A percentile compares a stretch with the other conserved stretches of the same genome.
Evolutionary conservation across 371 early-diverging fungal species (phyloP).

Genomic region (Mortierella sp.): DNA sequence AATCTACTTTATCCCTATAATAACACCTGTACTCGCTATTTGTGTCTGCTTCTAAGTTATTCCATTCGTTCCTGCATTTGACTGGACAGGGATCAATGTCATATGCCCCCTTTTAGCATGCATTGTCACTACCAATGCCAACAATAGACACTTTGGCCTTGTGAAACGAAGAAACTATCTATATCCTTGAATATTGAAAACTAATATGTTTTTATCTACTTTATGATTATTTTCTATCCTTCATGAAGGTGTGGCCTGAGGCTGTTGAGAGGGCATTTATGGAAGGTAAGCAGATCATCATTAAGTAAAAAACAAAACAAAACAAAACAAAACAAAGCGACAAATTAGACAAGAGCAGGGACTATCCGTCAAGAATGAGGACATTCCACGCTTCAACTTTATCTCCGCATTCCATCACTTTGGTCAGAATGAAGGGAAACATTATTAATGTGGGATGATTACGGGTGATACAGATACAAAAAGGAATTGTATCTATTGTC

Average conservation of each 20-base stretch:
- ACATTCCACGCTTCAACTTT: conserved; percentile 12
- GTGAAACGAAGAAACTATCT: conserved; percentile 2
- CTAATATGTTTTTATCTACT: neutral
- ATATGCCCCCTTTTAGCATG: neutral
- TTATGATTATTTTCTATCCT: neutral
- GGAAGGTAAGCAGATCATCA: conserved; percentile 61
- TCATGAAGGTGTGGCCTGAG: conserved; percentile 76
- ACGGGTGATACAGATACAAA: conserved; percentile 15
- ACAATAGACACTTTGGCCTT: neutral
- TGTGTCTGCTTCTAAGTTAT: neutral
- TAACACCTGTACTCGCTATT: neutral
- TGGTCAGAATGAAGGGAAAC: conserved; percentile 1
- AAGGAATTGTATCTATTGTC: neutral
- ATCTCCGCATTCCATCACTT: conserved; percentile 17
- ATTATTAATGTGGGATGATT: conserved; percentile 28
- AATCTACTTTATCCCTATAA: too few species aligned
- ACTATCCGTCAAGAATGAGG: neutral
- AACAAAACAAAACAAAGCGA: neutral
- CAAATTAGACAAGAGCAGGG: neutral
- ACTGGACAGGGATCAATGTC: neutral
- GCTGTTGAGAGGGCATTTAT: conserved; percentile 78
- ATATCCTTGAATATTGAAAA: neutral
- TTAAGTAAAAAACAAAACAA: neutral
- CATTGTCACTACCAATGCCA: neutral
- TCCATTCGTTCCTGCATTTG: neutral